Base-by-base conservation (phyloP, 257 asterid species). In the Mentha longifolia region DNA sequence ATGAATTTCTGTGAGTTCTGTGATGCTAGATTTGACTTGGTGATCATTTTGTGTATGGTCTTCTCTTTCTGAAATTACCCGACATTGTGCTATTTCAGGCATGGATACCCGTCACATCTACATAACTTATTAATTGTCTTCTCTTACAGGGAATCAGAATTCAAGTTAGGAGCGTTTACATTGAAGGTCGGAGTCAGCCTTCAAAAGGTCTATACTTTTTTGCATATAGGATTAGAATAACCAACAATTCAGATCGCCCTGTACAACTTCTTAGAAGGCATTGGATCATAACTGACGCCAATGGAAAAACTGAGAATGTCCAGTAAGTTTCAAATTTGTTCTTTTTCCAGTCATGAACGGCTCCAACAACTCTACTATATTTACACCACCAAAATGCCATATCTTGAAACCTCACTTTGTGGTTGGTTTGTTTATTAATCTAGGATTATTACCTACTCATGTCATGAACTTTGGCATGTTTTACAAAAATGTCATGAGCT, bases 221-320 rank as follows among this genome's bases (percentile, higher is more conserved):
- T 65, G 97, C 98, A 16, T 92, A 90, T 77, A 83, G 95, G 77
- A 88, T 90, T 62, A 85, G 97, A 82, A 85, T 92, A 81, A 83
- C 89, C 74, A 92, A 91, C 91, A 87, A 79, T 78, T 90, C 97
- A 3, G 84, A 83, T 62, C 93, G 97, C 71, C 91, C 97, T 2
- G 93, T 85, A 52, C 98, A 90, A 76, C 98, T 92, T 77, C 95
- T 92, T 37, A 82, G 91, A 86, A 83, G 98, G 79, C 97, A 88
- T 75, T 92, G 98, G 98, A 87, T 90, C 88, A 88, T 90, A 72
- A 87, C 97, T 10, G 93, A 87, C 56, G 93, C 87, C 71, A 87
- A 83, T 22, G 88, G 76, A 16, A 89, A 76, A 76, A 85, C 81
- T 20, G 93, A 89, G 76, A 81, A 77, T 60, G 90, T 89, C 56